Evolutionary conservation across 768 basidiomycete genomes (phyloP).

Genomic region (Piloderma croceum): DNA sequence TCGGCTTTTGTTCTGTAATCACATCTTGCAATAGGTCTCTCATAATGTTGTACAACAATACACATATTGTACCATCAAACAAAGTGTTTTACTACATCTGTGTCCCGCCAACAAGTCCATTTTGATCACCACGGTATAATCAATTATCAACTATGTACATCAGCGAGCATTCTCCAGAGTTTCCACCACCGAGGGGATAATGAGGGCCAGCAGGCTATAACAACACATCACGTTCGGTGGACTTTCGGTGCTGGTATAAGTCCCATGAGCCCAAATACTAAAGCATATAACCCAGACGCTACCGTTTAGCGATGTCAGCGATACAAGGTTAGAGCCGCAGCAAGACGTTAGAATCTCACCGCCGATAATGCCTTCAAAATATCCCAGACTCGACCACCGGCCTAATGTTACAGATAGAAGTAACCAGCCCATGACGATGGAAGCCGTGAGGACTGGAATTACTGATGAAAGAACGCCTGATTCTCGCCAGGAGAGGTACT

Average conservation of each 20-base stretch:
- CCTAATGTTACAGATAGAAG: constrained; percentile 56
- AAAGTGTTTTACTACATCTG: too few relatives aligned
- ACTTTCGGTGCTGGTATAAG: constrained; percentile 61
- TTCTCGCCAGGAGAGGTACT: constrained; percentile 74
- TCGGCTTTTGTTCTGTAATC: too few relatives aligned
- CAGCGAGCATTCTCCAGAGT: too few relatives aligned
- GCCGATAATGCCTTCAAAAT: constrained; percentile 55
- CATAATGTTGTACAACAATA: too few relatives aligned
- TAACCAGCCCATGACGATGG: constrained; percentile 68
- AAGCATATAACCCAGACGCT: constrained; percentile 68
- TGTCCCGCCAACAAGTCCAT: too few relatives aligned
- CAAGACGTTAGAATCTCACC: constrained; percentile 46
- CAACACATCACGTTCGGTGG: constrained; percentile 9
- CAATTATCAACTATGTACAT: too few relatives aligned
- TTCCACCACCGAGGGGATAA: too few relatives aligned
- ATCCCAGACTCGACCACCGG: constrained; percentile 64
- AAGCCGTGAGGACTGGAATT: constrained; percentile 64
- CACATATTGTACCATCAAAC: too few relatives aligned
- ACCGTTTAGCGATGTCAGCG: constrained; percentile 3
- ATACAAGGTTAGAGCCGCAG: background rate
- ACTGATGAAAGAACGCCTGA: constrained; percentile 63
- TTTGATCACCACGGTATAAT: too few relatives aligned
- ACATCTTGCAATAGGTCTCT: too few relatives aligned
- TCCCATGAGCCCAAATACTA: constrained; percentile 70
- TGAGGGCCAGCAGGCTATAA: too few relatives aligned